Conservation (phyloP, 148 eudicot species). For the Talinum fruticosum region DNA sequence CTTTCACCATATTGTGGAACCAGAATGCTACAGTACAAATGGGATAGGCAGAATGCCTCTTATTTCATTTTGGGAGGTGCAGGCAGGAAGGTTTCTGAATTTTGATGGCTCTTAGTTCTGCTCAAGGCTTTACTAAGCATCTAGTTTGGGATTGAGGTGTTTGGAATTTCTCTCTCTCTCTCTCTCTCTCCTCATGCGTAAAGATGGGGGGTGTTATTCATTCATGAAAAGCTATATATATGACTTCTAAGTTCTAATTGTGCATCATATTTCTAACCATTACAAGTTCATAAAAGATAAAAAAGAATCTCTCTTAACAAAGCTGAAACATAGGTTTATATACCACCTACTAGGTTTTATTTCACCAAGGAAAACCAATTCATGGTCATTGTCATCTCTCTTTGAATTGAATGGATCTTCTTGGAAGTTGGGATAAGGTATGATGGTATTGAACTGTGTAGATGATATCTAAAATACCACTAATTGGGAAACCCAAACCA, state of each 20-base stretch:
- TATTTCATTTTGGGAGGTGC: neutral
- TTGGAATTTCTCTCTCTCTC: neutral
- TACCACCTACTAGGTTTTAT: too few species aligned
- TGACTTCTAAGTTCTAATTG: neutral
- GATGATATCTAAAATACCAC: too few species aligned
- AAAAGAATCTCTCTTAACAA: neutral
- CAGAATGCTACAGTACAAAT: neutral
- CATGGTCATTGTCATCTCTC: too few species aligned
- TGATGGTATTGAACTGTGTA: too few species aligned
- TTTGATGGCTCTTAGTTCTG: neutral
- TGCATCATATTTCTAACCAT: neutral
- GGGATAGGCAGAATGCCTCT: neutral
- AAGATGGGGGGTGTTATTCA: neutral
- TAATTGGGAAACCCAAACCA: too few species aligned
- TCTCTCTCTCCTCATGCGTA: too few species aligned
- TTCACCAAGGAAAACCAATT: neutral
- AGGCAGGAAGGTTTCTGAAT: neutral
- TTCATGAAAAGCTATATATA: neutral
- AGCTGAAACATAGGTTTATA: too few species aligned
- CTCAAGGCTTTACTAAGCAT: neutral
- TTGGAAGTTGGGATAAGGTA: too few species aligned
- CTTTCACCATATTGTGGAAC: neutral
- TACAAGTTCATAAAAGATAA: neutral
- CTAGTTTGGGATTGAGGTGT: neutral
- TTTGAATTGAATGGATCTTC: too few species aligned